These are phyloP conservation scores for Microthlaspi erraticum DNA, from an alignment of 345 rosid genomes.

Conservation along the genomic window DNA sequence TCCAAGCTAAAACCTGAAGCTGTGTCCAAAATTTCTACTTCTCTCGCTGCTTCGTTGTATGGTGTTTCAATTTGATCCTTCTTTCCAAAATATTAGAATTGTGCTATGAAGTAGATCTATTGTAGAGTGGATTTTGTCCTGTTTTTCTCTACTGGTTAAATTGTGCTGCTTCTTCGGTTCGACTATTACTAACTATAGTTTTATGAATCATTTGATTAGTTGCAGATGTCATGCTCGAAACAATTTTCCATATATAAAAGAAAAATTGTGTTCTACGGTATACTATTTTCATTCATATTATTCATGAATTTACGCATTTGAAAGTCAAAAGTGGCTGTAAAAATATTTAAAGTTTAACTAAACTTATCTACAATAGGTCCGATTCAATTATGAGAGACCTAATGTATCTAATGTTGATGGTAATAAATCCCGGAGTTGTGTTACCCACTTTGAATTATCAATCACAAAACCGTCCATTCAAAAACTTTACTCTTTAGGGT, in stretches of 20 bases:
- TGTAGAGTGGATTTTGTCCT: not conserved
- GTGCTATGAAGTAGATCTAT: not conserved
- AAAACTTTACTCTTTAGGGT: not conserved
- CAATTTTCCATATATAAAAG: not conserved
- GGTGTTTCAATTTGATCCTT: not conserved
- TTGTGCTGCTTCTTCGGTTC: not conserved
- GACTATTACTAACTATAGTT: not conserved
- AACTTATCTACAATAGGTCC: constrained; percentile 9
- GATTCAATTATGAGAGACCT: constrained; percentile 1
- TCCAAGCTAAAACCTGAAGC: constrained; percentile 40
- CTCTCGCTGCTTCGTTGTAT: constrained; percentile 1
- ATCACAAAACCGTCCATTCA: constrained; percentile 26
- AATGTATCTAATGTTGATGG: too few species aligned
- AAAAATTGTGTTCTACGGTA: too few species aligned
- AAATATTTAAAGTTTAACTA: not conserved
- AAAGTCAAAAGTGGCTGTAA: constrained; percentile 24
- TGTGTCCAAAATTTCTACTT: not conserved
- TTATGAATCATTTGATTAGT: not conserved
- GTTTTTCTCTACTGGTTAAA: not conserved
- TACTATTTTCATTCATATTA: not conserved
- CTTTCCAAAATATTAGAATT: constrained; percentile 1
- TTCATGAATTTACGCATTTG: constrained; percentile 20
- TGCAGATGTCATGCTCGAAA: constrained; percentile 2
- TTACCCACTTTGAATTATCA: constrained; percentile 36
- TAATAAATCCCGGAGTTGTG: constrained; percentile 44